These are phyloP conservation scores for Curvularia sp. DNA, from an alignment of 2,329 filamentous ascomycete species.

Conservation along the genomic window DNA sequence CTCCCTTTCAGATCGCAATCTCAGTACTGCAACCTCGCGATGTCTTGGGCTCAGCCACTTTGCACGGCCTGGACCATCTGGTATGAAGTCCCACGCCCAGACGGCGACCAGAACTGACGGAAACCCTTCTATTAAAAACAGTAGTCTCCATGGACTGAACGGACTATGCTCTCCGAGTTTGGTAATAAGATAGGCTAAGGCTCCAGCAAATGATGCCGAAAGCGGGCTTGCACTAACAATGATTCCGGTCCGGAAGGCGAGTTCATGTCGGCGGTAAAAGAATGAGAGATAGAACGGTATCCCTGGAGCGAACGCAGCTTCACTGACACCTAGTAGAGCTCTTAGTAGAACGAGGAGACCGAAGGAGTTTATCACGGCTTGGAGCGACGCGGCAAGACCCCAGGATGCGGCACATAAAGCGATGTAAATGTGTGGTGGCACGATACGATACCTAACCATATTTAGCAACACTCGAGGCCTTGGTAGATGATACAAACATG, in stretches of 20 bases:
- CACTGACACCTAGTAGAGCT: slow-evolving; percentile 61
- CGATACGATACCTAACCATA: slow-evolving; percentile 58
- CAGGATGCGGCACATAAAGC: slow-evolving; percentile 73
- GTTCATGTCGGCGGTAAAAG: slow-evolving; percentile 70
- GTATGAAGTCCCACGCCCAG: slow-evolving; percentile 75
- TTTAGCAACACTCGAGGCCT: slow-evolving; percentile 1
- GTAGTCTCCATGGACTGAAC: slow-evolving; percentile 82
- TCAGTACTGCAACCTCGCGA: slow-evolving; percentile 71
- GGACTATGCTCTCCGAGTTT: slow-evolving; percentile 69
- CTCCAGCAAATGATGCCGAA: slow-evolving; percentile 74
- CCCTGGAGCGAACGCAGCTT: slow-evolving; percentile 69
- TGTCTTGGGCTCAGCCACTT: slow-evolving; percentile 54
- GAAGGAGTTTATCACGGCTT: slow-evolving; percentile 58
- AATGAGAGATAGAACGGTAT: slow-evolving; percentile 70
- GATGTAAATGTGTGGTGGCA: slow-evolving; percentile 68
- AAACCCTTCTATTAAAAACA: slow-evolving; percentile 86
- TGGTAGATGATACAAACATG: slow-evolving; percentile 50
- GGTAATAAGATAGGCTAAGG: slow-evolving; percentile 79
- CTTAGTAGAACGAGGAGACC: slow-evolving; percentile 68
- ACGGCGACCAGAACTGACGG: slow-evolving; percentile 78
- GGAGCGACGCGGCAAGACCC: slow-evolving; percentile 79
- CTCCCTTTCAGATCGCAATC: slow-evolving; percentile 64
- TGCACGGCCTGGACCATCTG: slow-evolving; percentile 69
- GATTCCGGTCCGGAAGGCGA: slow-evolving; percentile 83
- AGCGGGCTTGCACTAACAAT: slow-evolving; percentile 78